phyloP scores from a whole-genome alignment of 805 yeast species.

The Wickerhamomyces silvicola region DNA sequence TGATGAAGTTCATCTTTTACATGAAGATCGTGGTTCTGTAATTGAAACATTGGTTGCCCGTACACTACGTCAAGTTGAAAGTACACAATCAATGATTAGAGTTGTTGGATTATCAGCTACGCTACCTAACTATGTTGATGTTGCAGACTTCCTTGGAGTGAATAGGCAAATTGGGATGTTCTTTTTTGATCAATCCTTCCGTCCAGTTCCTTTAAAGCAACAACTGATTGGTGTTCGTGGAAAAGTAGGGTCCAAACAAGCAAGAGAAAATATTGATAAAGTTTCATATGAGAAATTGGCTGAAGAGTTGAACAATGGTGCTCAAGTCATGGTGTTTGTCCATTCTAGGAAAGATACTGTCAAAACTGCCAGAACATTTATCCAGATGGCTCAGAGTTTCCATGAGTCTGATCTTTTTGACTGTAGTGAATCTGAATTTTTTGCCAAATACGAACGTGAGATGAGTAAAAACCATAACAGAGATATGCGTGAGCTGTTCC shows the following conservation, averaged over 20 bases:
- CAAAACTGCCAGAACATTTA: slow-evolving; percentile 70
- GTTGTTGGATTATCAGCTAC: slow-evolving; percentile 95
- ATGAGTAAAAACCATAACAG: slow-evolving; percentile 64
- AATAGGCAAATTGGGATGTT: slow-evolving; percentile 89
- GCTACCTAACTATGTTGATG: slow-evolving; percentile 84
- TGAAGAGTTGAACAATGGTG: slow-evolving; percentile 59
- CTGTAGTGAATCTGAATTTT: slow-evolving; percentile 37
- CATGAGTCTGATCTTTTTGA: slow-evolving; percentile 56
- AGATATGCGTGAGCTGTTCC: slow-evolving; percentile 76
- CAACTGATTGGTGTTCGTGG: slow-evolving; percentile 82
- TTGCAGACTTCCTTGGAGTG: slow-evolving; percentile 90
- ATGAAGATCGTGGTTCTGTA: slow-evolving; percentile 97
- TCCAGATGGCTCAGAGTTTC: slow-evolving; percentile 56
- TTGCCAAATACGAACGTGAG: slow-evolving; percentile 51
- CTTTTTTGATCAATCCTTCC: slow-evolving; percentile 84
- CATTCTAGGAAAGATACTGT: slow-evolving; percentile 92
- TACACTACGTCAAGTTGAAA: slow-evolving; percentile 90
- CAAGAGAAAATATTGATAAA: slow-evolving; percentile 65
- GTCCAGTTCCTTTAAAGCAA: slow-evolving; percentile 92
- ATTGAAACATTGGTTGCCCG: slow-evolving; percentile 93
- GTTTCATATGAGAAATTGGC: slow-evolving; percentile 71
- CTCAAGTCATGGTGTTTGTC: slow-evolving; percentile 94
- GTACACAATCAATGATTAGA: slow-evolving; percentile 87
- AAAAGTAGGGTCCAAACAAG: slow-evolving; percentile 68
- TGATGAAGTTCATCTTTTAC: slow-evolving; percentile 94